Evolutionary conservation across 1,284 basidiomycete genomes (phyloP), one percentile per base, ranked within the genome.

Genomic region (Boletus smithii): DNA sequence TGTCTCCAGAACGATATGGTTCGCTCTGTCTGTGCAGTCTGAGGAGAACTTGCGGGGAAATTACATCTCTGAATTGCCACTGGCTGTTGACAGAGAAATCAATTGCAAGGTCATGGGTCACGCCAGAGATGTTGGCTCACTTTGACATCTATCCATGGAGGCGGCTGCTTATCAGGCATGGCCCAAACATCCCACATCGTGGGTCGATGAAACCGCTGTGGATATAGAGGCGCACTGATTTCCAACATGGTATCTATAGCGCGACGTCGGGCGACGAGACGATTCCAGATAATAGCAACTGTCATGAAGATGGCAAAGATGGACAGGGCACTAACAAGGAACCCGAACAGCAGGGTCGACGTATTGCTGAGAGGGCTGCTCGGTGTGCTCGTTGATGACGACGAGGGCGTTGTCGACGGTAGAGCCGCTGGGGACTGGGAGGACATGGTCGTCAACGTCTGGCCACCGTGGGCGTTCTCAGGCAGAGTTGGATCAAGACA

Each of bases 261-360:
- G 1, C 39, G 63, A 23, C 63, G 63, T 18, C 63, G 53, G 2
- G 44, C 33, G n/a, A 67, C 54, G 17, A 65, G 65, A 30, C 65
- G 63, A 34, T 64, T 66, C 63, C 63, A 65, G 33, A 65, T 33
- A 4, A 68, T 48, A 9, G 64, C 67, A 38, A 45, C 49, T 13
- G 48, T 42, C 60, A 69, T 66, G 46, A 65, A 67, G 32, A 66
- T 31, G 3, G 54, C 62, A 39, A 65, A 65, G 22, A 69, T 37
- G 0, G 63, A 64, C 33, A 65, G 48, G 14, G 63, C 50, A 17
- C 49, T 60, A 43, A 65, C 46, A 29, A 65, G 63, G 46, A 65
- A 69, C 14, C 64, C 67, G 13, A 65, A 67, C 36, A 65, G 56
- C 11, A 69, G 43, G 14, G 52, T 51, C 11, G 67, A 68, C 0